phyloP scores from a whole-genome alignment of 441 rosid species.

The Croton laevigatus region DNA sequence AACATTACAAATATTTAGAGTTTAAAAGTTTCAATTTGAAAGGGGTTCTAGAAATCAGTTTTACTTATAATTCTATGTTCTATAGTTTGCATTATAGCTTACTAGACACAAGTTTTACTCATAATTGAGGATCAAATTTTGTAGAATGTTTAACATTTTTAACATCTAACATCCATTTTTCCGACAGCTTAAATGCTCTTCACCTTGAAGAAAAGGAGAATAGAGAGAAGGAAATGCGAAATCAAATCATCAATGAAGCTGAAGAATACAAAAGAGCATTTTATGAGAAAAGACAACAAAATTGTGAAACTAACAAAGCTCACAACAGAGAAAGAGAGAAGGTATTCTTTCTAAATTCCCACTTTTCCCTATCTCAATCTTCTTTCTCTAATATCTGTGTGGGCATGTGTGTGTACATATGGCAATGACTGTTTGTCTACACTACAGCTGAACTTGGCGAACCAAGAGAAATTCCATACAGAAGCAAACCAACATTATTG shows the following conservation, averaged over 20 bases:
- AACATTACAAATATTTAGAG: too few species aligned
- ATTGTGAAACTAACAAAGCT: slow-evolving; percentile 54
- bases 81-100: too few species aligned
- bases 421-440: slow-evolving; percentile 8
- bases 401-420: too few species aligned
- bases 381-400: neutral
- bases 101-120: neutral
- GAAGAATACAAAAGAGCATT: slow-evolving; percentile 67
- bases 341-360: slow-evolving; percentile 28
- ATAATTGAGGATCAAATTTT: neutral
- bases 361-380: neutral
- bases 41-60: neutral
- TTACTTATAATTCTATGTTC: neutral
- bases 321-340: slow-evolving; percentile 75
- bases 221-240: slow-evolving; percentile 75
- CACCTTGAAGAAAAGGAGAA: slow-evolving; percentile 80
- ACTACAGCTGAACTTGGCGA: slow-evolving; percentile 67
- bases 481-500: slow-evolving; percentile 85
- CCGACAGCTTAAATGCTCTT: slow-evolving; percentile 61
- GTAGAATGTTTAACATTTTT: slow-evolving; percentile 4
- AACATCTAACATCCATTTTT: slow-evolving; percentile 12
- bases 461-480: slow-evolving; percentile 89
- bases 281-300: slow-evolving; percentile 65
- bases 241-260: slow-evolving; percentile 72
- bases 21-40: neutral